These are phyloP conservation scores for Leptographium radiaticola DNA, from an alignment of 2,329 filamentous ascomycete genomes.

Conservation along the genomic window DNA sequence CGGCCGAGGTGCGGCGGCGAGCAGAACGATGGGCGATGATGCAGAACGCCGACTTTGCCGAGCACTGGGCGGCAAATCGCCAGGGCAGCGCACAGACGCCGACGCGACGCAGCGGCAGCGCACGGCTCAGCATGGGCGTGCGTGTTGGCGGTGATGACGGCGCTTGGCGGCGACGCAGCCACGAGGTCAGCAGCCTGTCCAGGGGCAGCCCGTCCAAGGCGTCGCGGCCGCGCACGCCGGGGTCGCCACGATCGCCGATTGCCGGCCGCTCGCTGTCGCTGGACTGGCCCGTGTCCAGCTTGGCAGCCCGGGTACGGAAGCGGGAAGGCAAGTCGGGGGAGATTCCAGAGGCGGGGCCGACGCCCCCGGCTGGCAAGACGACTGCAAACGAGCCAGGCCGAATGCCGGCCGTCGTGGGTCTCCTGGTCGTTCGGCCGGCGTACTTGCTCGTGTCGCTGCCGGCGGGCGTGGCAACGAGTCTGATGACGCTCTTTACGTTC, in stretches of 20 bases:
- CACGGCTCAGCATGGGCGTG: slow-evolving; percentile 21
- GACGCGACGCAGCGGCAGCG: slow-evolving; percentile 7
- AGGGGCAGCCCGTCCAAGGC: background rate
- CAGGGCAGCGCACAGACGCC: background rate
- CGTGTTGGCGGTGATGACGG: slow-evolving; percentile 34
- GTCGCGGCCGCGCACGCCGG: background rate
- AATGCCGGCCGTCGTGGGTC: slow-evolving; percentile 14
- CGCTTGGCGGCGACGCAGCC: slow-evolving; percentile 11
- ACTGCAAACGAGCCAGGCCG: too few species aligned
- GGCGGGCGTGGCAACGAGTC: slow-evolving; percentile 42
- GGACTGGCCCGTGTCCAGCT: too few species aligned
- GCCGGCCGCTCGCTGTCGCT: background rate
- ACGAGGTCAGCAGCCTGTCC: background rate
- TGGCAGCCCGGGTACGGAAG: too few species aligned
- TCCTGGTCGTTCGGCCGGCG: slow-evolving; percentile 27
- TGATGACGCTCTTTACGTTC: slow-evolving; percentile 41
- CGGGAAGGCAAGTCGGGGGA: background rate
- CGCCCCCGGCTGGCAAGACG: too few species aligned
- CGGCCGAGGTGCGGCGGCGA: slow-evolving; percentile 56
- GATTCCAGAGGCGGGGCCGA: background rate
- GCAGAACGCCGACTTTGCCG: slow-evolving; percentile 35
- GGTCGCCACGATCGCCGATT: slow-evolving; percentile 4
- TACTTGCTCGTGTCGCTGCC: slow-evolving; percentile 60
- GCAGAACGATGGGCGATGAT: slow-evolving; percentile 56
- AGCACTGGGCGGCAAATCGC: slow-evolving; percentile 17